Conservation (phyloP, 2,329 filamentous ascomycete species). For the Aureobasidium sp. region DNA sequence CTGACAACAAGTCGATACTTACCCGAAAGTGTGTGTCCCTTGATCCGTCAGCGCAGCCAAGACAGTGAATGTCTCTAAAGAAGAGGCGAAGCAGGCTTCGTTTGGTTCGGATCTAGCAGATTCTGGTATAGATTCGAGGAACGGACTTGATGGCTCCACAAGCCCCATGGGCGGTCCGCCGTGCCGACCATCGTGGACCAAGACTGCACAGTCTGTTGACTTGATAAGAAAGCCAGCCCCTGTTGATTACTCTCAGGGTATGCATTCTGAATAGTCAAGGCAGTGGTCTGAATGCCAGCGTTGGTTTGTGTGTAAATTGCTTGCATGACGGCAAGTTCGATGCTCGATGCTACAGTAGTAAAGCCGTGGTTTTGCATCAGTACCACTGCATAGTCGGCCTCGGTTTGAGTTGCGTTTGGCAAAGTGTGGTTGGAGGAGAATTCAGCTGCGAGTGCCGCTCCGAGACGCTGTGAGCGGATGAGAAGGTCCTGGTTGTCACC, state of each 20-base stretch:
- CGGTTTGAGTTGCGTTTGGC: not conserved
- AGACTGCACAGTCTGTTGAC: not conserved
- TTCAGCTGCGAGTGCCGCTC: slow-evolving; percentile 19
- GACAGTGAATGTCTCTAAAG: not conserved
- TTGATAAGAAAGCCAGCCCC: not conserved
- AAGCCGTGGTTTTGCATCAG: slow-evolving; percentile 43
- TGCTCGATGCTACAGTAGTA: slow-evolving; percentile 32
- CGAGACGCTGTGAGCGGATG: slow-evolving; percentile 19
- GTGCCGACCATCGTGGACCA: slow-evolving; percentile 11
- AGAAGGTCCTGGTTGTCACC: slow-evolving; percentile 22
- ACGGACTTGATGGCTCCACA: slow-evolving; percentile 4
- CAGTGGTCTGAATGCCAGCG: slow-evolving; percentile 36
- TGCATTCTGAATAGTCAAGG: slow-evolving; percentile 23
- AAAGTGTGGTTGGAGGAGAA: slow-evolving; percentile 16
- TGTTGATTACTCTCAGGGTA: not conserved
- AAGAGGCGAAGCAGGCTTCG: slow-evolving; percentile 2
- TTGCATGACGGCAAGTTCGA: slow-evolving; percentile 36
- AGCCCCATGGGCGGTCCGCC: slow-evolving; percentile 6
- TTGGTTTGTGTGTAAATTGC: slow-evolving; percentile 41
- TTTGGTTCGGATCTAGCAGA: slow-evolving; percentile 12
- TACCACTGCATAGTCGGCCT: slow-evolving; percentile 30
- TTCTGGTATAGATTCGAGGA: slow-evolving; percentile 13
- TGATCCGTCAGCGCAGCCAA: not conserved
- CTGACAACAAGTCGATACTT: not conserved
- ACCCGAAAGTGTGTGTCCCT: not conserved